phyloP scores from a whole-genome alignment of 2,329 filamentous ascomycete genomes.

The Claviceps sorghi region DNA sequence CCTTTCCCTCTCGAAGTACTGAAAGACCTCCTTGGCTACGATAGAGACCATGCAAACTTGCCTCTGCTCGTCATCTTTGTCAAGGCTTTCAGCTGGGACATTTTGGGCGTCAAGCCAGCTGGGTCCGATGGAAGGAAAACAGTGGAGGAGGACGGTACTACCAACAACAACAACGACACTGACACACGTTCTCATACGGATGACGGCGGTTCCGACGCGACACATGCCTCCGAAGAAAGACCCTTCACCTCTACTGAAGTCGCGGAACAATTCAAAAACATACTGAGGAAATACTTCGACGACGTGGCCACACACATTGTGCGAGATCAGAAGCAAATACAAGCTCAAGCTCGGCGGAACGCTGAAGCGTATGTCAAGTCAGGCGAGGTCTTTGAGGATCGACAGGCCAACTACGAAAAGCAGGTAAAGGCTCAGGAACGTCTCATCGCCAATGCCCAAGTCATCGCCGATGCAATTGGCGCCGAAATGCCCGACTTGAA shows the following conservation, averaged over 20 bases:
- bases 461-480: conserved; percentile 75
- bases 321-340: conserved; percentile 82
- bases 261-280: conserved; percentile 72
- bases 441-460: conserved; percentile 76
- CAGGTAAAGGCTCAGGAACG: conserved; percentile 86
- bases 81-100: conserved; percentile 92
- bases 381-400: conserved; percentile 94
- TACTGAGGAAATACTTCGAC: conserved; percentile 78
- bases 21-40: conserved; percentile 87
- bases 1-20: conserved; percentile 95
- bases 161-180: conserved; percentile 22
- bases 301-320: conserved; percentile 80
- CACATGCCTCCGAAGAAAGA: conserved; percentile 47
- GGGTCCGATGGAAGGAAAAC: conserved; percentile 68
- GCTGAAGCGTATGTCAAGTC: conserved; percentile 98
- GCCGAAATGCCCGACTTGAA: conserved; percentile 89
- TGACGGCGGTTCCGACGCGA: conserved; percentile 32
- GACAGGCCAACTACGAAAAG: conserved; percentile 90
- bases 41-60: conserved; percentile 81
- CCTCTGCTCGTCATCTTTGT: conserved; percentile 89
- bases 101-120: conserved; percentile 62
- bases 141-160: conserved; percentile 65
- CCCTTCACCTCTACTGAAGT: conserved; percentile 56
- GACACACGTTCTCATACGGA: conserved; percentile 29
- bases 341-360: conserved; percentile 79